Conservation (phyloP, 1,284 basidiomycete species). For the Sporisorium sorghi region DNA sequence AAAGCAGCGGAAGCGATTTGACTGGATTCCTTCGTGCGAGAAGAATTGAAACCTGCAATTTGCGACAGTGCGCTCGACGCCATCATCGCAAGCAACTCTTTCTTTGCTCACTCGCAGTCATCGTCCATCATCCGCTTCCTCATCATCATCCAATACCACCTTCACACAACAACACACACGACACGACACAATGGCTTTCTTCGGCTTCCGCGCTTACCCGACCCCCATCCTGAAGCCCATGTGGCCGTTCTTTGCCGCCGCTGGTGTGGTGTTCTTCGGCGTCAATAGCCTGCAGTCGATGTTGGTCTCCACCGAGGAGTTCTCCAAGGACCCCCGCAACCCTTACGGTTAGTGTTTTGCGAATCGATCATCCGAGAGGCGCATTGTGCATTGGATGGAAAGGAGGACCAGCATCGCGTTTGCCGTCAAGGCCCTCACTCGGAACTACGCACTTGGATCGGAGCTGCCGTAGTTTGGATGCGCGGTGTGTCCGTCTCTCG, state of each 20-base stretch:
- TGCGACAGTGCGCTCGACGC: constrained; percentile 11
- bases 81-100: constrained; percentile 24
- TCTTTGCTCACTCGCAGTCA: background rate
- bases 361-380: background rate
- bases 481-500: background rate
- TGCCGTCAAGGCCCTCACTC: background rate
- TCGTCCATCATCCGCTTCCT: background rate
- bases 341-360: constrained; percentile 60
- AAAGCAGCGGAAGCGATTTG: constrained; percentile 15
- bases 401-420: background rate
- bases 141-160: constrained; percentile 12
- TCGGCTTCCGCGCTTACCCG: constrained; percentile 67
- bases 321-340: constrained; percentile 67
- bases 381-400: background rate
- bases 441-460: background rate
- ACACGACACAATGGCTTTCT: constrained; percentile 56
- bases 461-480: constrained; percentile 1
- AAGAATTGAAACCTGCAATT: constrained; percentile 13
- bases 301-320: constrained; percentile 60
- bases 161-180: too few relatives aligned
- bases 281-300: constrained; percentile 63
- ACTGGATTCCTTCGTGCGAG: constrained; percentile 29
- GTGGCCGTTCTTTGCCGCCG: constrained; percentile 66
- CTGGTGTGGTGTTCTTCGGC: constrained; percentile 62
- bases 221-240: constrained; percentile 67